Conservation (phyloP, 2,329 filamentous ascomycete species). For the Colletotrichum lini region DNA sequence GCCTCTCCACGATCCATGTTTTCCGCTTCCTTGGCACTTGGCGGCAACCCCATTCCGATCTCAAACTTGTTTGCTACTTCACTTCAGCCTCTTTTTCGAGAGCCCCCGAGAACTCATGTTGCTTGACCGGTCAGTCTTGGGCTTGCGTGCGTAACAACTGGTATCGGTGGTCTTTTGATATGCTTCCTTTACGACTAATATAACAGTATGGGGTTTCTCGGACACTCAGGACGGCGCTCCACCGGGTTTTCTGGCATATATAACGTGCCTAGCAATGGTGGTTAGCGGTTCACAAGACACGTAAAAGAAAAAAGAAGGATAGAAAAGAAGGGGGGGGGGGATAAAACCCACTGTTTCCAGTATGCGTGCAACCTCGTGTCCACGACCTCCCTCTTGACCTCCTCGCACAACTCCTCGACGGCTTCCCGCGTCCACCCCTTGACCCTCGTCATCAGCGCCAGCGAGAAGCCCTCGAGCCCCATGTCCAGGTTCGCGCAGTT, state of each 20-base stretch:
- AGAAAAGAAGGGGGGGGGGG: no score
- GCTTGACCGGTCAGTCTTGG: no score
- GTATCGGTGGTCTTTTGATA: no score
- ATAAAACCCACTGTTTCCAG: slow-evolving; percentile 33
- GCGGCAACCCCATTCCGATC: not conserved
- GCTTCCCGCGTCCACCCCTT: slow-evolving; percentile 53
- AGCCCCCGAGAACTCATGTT: no score
- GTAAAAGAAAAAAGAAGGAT: no score
- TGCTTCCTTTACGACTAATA: not conserved
- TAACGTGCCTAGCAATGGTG: not conserved
- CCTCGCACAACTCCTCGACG: slow-evolving; percentile 44
- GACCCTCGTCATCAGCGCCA: slow-evolving; percentile 55
- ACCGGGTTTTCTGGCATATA: slow-evolving; percentile 4
- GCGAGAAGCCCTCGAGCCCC: slow-evolving; percentile 52
- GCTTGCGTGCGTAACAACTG: not conserved
- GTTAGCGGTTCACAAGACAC: not conserved
- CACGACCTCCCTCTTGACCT: slow-evolving; percentile 45
- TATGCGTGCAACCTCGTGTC: slow-evolving; percentile 47
- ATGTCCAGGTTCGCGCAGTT: slow-evolving; percentile 49
- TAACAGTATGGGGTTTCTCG: not conserved
- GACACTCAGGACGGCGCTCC: no score
- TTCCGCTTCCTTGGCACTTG: not conserved
- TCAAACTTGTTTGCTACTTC: not conserved
- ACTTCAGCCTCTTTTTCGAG: no score
- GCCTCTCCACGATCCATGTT: not conserved